Base-by-base conservation (phyloP, 106 monocot genomes). In the Posidonia australis region DNA sequence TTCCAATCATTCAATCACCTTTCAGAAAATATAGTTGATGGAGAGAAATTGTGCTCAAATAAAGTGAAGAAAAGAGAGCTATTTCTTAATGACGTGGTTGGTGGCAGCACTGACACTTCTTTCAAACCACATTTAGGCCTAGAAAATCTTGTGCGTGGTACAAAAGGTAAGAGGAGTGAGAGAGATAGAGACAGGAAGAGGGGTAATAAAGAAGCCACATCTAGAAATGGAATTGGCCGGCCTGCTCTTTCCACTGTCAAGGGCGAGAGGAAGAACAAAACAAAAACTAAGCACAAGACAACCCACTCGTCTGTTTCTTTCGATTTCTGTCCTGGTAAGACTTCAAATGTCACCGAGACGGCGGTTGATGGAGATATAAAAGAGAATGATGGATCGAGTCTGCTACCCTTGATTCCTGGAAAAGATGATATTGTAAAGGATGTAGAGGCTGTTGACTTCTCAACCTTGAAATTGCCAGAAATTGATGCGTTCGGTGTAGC, bases 221-320 rank as follows among this genome's bases (percentile, higher is more conserved):
- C 54, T 36, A 36, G 36, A 7, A 36, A 36, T 36, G 60, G 68
- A 43, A 59, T 70, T 23, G 74, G 81, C 41, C 80, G 78, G 49
- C 63, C 74, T 26, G 57, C 79, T 20, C 54, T 73, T 42, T 65
- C 49, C 57, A 75, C 58, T 57, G 71, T 70, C 44, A 83, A 79
- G 54, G 81, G 77, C 66, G 90, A 91, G 28, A 72, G 86, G 5
- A 91, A 83, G 67, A 74, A 79, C 23, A 91, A 81, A 53, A 43
- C 79, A 54, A 90, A 90, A 65, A 80, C 75, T 1, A 91, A 81
- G 67, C 86, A 86, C 30, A 86, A 83, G 78, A 71, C 76, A 45
- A 76, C 80, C 31, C 83, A 86, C 52, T 63, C 83, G 69, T 90
- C 90, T 45, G 61, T 75, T 18, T 76, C 80, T 36, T 36, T 36